phyloP scores from a whole-genome alignment of 2,329 filamentous ascomycete genomes.

The Claviceps digitariae region DNA sequence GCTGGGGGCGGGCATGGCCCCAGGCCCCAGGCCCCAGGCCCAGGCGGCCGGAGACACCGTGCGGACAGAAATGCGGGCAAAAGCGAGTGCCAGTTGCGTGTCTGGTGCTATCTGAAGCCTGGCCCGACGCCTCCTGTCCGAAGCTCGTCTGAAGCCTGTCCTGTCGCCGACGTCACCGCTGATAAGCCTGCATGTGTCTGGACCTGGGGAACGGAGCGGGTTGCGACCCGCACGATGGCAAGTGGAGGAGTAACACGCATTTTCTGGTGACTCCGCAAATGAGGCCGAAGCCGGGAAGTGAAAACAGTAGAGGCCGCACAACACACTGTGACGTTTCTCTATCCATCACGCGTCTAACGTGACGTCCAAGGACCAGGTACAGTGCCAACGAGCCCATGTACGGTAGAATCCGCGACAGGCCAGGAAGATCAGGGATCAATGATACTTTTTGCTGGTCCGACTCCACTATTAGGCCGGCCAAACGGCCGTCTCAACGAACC shows the following conservation, averaged over 20 bases:
- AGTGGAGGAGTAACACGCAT: neutral
- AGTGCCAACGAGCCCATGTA: neutral
- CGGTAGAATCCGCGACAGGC: neutral
- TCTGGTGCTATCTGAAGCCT: too few relatives aligned
- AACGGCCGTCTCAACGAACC: slow-evolving; percentile 36
- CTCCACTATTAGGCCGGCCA: slow-evolving; percentile 47
- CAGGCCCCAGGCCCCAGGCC: neutral
- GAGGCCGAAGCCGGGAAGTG: slow-evolving; percentile 3
- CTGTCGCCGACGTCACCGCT: neutral
- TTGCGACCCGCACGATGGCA: slow-evolving; percentile 1
- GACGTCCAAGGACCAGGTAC: neutral
- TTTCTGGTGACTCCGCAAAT: slow-evolving; percentile 5
- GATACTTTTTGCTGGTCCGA: slow-evolving; percentile 9
- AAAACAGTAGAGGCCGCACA: neutral
- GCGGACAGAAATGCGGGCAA: neutral
- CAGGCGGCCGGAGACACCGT: neutral
- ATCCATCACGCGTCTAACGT: neutral
- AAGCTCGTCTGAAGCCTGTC: too few relatives aligned
- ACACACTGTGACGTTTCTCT: neutral
- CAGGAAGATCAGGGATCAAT: neutral
- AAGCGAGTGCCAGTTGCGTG: too few relatives aligned
- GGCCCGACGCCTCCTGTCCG: neutral
- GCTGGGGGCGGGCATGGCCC: neutral
- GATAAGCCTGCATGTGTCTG: slow-evolving; percentile 1
- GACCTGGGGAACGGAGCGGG: neutral